Base-by-base conservation (phyloP, 2,329 filamentous ascomycete genomes). In the Chrysoporthe deuterocubensis region DNA sequence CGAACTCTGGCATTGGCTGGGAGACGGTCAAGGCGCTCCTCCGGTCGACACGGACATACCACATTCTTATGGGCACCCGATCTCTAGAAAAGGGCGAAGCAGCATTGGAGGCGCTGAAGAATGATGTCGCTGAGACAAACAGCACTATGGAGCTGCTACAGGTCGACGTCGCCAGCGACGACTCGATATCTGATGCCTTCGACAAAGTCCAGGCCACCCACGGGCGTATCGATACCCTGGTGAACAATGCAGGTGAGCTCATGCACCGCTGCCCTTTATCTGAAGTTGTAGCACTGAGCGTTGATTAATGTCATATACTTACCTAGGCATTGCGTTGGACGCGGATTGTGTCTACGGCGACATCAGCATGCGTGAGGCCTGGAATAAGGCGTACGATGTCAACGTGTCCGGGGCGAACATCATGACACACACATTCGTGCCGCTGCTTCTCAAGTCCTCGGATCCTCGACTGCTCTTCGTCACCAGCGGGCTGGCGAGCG, bases 1-100 rank as follows among this genome's bases (percentile, higher is more conserved):
- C 81, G 69, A 90, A 89, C 71, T 88, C 83, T 0, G 88, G 88
- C 18, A 82, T 91, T 26, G 89, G 89, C 2, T 84, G 82, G 48
- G 83, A 90, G 71, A 82, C 80, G 8, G 82, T 89, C 62, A 87
- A 84, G 69, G 83, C 85, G 1, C 77, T 90, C 0, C 78, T 81
- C 57, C 70, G 77, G 13, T 86, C 87, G 0, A 42, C 74, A 0
- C 77, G 76, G 9, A n/a, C 81, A 1, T 90, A 89, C 74, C 79
- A 83, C 9, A 81, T 91, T 66, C 73, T 89, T 34, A 73, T 91
- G 4, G 87, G 87, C 43, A 82, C 81, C 50, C 84, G 88, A 1
- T 81, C 78, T 1, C 34, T 83, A 0, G 76, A 79, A 2, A 89
- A 88, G 64, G 88, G 81, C 26, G 75, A 86, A 1, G 73, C 73